Conservation (phyloP, 1,139 yeast genomes). For the Pichia sp. region DNA sequence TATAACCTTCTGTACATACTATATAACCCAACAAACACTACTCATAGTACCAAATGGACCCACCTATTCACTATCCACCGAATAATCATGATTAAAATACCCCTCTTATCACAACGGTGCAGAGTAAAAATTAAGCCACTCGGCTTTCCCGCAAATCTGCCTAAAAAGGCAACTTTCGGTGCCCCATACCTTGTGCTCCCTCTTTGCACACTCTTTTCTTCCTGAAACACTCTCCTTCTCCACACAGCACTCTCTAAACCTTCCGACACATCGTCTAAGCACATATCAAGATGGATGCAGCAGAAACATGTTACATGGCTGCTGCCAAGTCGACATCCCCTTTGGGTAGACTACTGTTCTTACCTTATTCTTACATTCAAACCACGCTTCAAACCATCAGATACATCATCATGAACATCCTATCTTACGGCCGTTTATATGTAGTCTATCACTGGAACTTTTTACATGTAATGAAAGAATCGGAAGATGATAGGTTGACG, state of each 20-base stretch:
- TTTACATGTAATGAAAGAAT: slow-evolving; percentile 23
- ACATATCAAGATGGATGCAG: slow-evolving; percentile 12
- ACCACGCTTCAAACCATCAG: slow-evolving; percentile 22
- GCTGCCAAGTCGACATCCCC: slow-evolving; percentile 4
- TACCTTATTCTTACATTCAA: slow-evolving; percentile 25
- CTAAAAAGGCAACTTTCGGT: not conserved
- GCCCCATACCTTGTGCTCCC: not conserved
- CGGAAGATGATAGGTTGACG: slow-evolving; percentile 22
- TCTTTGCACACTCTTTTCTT: not conserved
- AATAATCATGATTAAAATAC: too few species aligned
- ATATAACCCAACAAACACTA: not conserved
- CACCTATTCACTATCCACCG: too few species aligned
- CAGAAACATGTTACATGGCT: slow-evolving; percentile 15
- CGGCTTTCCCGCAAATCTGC: too few species aligned
- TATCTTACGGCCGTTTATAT: slow-evolving; percentile 20
- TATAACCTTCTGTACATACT: slow-evolving; percentile 8
- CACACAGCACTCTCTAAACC: too few species aligned
- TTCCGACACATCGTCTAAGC: too few species aligned
- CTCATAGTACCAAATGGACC: too few species aligned
- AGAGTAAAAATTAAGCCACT: too few species aligned
- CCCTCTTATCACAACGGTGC: too few species aligned
- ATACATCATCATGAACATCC: slow-evolving; percentile 17
- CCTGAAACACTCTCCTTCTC: not conserved
- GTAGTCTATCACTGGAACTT: slow-evolving; percentile 24
- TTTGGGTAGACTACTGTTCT: slow-evolving; percentile 20